These are phyloP conservation scores for Globisporangium takayamanum DNA, from an alignment of 352 stramenopile species.

Conservation along the genomic window DNA sequence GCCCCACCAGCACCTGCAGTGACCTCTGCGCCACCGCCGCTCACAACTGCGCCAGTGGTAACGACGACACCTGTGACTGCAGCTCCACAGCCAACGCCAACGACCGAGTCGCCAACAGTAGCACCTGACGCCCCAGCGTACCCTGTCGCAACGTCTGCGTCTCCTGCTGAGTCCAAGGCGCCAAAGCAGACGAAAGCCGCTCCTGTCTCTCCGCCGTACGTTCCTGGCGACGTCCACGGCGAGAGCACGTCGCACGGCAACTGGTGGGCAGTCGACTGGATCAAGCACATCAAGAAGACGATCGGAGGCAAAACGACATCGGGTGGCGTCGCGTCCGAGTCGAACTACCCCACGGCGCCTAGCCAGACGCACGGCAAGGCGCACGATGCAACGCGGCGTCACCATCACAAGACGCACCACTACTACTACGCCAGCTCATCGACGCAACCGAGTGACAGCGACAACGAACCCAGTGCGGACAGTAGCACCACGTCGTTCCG, in stretches of 20 bases:
- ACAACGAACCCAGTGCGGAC: constrained; percentile 6
- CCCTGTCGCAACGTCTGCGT: neutral
- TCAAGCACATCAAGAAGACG: constrained; percentile 5
- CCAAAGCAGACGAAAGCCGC: neutral
- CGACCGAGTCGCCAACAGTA: neutral
- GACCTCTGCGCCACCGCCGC: neutral
- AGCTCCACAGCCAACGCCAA: neutral
- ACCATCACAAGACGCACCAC: too few species aligned
- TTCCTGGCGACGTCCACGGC: constrained; percentile 23
- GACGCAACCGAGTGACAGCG: neutral
- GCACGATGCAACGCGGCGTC: too few species aligned
- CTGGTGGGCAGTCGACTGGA: constrained; percentile 17
- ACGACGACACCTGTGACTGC: neutral
- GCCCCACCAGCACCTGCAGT: neutral
- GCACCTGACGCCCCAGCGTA: neutral
- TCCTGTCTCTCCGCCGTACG: constrained; percentile 10
- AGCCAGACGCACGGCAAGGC: too few species aligned
- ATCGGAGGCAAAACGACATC: too few species aligned
- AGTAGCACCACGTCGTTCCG: constrained; percentile 9
- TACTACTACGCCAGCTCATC: neutral
- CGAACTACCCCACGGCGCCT: too few species aligned
- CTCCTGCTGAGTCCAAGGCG: neutral
- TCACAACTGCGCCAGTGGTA: neutral
- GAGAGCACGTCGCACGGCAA: constrained; percentile 14
- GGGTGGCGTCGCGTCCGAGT: too few species aligned